Percentiles rank a stretch among this genome's conserved stretches.
These are phyloP conservation scores for Cladobotryum protrusum DNA, from an alignment of 2,329 filamentous ascomycete genomes.

Conservation along the genomic window DNA sequence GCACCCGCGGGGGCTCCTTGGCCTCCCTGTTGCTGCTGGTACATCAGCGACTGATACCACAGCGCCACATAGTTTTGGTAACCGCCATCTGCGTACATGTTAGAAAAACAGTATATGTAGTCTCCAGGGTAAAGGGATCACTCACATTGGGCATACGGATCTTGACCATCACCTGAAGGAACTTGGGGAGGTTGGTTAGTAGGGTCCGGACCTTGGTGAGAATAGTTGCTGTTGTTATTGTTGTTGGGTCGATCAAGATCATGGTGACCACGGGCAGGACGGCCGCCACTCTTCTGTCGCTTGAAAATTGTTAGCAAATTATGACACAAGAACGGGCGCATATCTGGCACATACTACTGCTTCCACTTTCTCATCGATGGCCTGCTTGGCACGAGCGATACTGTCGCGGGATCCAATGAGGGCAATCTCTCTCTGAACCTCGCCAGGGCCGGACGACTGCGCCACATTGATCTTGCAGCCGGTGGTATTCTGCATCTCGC, in stretches of 20 bases:
- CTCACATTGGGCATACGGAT: slow-evolving; percentile 72
- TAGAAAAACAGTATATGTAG: neutral
- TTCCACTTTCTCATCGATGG: slow-evolving; percentile 89
- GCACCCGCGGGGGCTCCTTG: slow-evolving; percentile 31
- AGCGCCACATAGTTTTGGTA: slow-evolving; percentile 74
- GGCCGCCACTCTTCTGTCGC: slow-evolving; percentile 49
- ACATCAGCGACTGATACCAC: slow-evolving; percentile 67
- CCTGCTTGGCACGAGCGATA: slow-evolving; percentile 73
- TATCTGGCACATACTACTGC: slow-evolving; percentile 60
- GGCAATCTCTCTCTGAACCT: slow-evolving; percentile 79
- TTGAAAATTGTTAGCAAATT: slow-evolving; percentile 28
- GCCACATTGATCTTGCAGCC: slow-evolving; percentile 95
- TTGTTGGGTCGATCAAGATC: slow-evolving; percentile 47
- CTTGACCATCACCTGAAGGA: slow-evolving; percentile 46
- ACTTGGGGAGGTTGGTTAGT: slow-evolving; percentile 39
- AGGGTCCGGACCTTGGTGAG: slow-evolving; percentile 40
- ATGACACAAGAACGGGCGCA: neutral
- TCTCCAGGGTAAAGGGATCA: slow-evolving; percentile 12
- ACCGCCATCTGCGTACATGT: slow-evolving; percentile 55
- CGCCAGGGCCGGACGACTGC: slow-evolving; percentile 68
- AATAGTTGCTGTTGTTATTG: slow-evolving; percentile 38
- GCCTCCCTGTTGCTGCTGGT: slow-evolving; percentile 36
- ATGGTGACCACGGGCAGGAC: slow-evolving; percentile 39
- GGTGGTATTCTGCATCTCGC: slow-evolving; percentile 82
- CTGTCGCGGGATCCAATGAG: slow-evolving; percentile 72